Evolutionary conservation across 2,329 filamentous ascomycete genomes (phyloP).

Genomic region (Colletotrichum sp.): DNA sequence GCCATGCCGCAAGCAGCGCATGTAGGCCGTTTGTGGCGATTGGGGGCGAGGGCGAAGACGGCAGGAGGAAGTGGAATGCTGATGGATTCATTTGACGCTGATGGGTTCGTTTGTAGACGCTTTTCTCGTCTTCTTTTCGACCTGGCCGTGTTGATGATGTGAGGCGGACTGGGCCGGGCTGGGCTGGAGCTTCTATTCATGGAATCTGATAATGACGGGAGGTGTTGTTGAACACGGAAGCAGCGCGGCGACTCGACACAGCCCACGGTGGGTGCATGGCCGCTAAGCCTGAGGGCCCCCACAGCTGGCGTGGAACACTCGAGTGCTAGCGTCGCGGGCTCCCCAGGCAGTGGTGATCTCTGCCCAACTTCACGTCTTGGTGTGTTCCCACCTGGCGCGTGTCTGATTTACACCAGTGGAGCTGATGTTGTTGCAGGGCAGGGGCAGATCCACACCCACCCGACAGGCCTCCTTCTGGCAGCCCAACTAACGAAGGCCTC

Average conservation of each 20-base stretch:
- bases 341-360: background rate
- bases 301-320: background rate
- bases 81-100: background rate
- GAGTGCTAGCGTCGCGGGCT: background rate
- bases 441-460: constrained; percentile 1
- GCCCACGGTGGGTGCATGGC: background rate
- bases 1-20: constrained; percentile 16
- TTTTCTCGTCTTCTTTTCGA: background rate
- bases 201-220: background rate
- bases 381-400: background rate
- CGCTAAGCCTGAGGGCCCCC: background rate
- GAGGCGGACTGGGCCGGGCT: background rate
- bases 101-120: background rate
- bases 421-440: background rate
- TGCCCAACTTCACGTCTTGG: background rate
- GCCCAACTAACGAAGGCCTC: background rate
- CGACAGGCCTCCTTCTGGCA: background rate
- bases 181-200: background rate
- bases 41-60: background rate
- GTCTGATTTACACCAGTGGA: background rate
- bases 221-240: background rate
- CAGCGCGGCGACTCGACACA: background rate
- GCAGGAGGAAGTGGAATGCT: background rate
- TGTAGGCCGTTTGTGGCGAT: background rate
- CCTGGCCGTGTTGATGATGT: background rate